phyloP scores from a whole-genome alignment of 2,329 filamentous ascomycete species.

The Nemania diffusa region DNA sequence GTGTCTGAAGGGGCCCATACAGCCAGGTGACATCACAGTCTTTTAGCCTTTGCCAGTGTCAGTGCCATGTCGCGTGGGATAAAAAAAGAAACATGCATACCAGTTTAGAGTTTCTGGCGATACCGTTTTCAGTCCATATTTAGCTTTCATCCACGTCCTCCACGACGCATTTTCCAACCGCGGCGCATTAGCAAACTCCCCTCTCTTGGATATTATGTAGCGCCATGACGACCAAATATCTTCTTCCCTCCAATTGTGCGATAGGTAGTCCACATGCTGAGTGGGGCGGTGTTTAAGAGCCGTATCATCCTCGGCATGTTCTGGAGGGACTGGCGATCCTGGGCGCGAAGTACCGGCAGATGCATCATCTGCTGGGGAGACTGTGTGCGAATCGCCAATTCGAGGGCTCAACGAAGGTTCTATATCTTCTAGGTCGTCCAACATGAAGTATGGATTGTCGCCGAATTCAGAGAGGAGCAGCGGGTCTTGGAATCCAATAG shows the following conservation, averaged over 20 bases:
- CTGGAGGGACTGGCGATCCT: slow-evolving; percentile 65
- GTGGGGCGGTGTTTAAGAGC: slow-evolving; percentile 79
- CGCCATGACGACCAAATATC: slow-evolving; percentile 99
- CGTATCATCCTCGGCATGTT: slow-evolving; percentile 81
- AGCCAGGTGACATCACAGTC: slow-evolving; percentile 98
- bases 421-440: slow-evolving; percentile 54
- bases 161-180: slow-evolving; percentile 95
- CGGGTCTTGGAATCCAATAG: slow-evolving; percentile 60
- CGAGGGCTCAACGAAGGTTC: slow-evolving; percentile 63
- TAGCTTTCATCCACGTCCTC: slow-evolving; percentile 95
- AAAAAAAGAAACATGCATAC: slow-evolving; percentile 61
- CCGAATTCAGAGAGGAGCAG: slow-evolving; percentile 60
- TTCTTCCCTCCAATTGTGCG: slow-evolving; percentile 92
- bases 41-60: slow-evolving; percentile 75
- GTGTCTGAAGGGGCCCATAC: slow-evolving; percentile 89
- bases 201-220: slow-evolving; percentile 84
- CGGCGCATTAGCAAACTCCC: slow-evolving; percentile 81
- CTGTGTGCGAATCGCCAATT: slow-evolving; percentile 61
- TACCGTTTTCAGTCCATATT: slow-evolving; percentile 86
- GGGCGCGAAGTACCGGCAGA: slow-evolving; percentile 65
- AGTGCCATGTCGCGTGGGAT: neutral
- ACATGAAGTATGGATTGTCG: slow-evolving; percentile 59
- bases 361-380: slow-evolving; percentile 65
- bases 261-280: slow-evolving; percentile 93
- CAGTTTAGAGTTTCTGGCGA: slow-evolving; percentile 94